Evolutionary conservation across 2,329 filamentous ascomycete genomes (phyloP).

Genomic region (Orbilia javanica): DNA sequence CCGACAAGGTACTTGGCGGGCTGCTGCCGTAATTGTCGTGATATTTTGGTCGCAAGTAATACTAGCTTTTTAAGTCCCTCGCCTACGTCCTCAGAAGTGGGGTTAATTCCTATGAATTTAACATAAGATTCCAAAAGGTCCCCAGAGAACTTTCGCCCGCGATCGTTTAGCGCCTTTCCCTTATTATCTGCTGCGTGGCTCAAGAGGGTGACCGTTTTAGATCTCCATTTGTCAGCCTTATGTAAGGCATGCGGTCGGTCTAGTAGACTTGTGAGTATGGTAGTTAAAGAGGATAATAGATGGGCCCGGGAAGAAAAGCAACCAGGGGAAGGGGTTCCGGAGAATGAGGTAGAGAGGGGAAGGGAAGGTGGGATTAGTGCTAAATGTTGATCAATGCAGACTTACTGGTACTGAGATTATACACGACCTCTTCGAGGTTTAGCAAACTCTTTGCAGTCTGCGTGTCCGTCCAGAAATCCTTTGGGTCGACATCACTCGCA

Average conservation of each 20-base stretch:
- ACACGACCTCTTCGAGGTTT: not conserved
- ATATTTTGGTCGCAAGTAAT: not conserved
- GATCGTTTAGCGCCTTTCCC: not conserved
- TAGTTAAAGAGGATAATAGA: too few species aligned
- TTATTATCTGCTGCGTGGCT: not conserved
- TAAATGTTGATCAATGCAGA: not conserved
- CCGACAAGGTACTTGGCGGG: not conserved
- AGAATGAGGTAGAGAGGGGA: too few species aligned
- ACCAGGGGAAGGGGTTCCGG: too few species aligned
- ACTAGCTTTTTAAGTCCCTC: not conserved
- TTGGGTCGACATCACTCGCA: not conserved
- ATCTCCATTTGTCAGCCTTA: not conserved
- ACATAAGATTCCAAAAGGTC: not conserved
- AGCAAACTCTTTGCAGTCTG: not conserved
- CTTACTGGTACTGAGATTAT: not conserved
- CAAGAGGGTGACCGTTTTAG: not conserved
- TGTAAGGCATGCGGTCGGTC: not conserved
- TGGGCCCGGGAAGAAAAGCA: too few species aligned
- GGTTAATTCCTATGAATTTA: not conserved
- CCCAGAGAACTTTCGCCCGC: not conserved
- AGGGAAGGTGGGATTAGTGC: too few species aligned
- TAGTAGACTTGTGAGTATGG: not conserved
- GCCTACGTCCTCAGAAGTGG: not conserved
- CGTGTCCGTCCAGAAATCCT: not conserved
- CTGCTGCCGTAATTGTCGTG: not conserved